Evolutionary conservation across 2,329 filamentous ascomycete genomes (phyloP).

Genomic region (Pseudogymnoascus sp.): DNA sequence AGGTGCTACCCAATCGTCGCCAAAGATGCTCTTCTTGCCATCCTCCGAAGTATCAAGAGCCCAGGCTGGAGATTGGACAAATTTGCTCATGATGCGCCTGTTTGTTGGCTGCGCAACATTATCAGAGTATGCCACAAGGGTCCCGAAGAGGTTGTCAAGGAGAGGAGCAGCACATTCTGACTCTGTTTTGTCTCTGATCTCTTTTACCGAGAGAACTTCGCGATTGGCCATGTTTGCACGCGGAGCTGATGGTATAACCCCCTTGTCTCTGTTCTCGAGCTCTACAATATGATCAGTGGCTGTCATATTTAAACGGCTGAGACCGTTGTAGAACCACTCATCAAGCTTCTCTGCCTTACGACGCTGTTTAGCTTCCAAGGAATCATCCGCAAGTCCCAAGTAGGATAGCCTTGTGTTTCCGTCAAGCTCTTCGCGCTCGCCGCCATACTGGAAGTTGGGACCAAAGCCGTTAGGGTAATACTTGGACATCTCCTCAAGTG

Average conservation of each 20-base stretch:
- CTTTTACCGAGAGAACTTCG: slow-evolving; percentile 15
- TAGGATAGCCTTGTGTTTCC: slow-evolving; percentile 6
- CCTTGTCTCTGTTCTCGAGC: slow-evolving; percentile 12
- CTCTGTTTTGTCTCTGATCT: slow-evolving; percentile 20
- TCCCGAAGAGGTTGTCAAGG: slow-evolving; percentile 21
- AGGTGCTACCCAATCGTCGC: slow-evolving; percentile 19
- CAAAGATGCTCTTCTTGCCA: slow-evolving; percentile 24
- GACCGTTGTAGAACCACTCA: slow-evolving; percentile 24
- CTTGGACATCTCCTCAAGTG: slow-evolving; percentile 16
- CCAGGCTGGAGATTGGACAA: slow-evolving; percentile 16
- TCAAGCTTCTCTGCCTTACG: slow-evolving; percentile 16
- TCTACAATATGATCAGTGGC: slow-evolving; percentile 20
- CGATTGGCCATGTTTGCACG: background rate
- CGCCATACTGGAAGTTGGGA: slow-evolving; percentile 15
- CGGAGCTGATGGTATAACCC: background rate
- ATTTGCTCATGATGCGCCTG: slow-evolving; percentile 17
- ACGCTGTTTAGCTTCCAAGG: slow-evolving; percentile 9
- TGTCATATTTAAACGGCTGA: slow-evolving; percentile 22
- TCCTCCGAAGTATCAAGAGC: slow-evolving; percentile 21
- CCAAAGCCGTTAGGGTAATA: slow-evolving; percentile 25
- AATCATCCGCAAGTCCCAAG: background rate
- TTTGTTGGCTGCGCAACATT: slow-evolving; percentile 14
- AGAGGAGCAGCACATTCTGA: slow-evolving; percentile 20
- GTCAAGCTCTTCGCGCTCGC: slow-evolving; percentile 14
- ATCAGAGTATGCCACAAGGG: slow-evolving; percentile 21